These are phyloP conservation scores for Colletotrichum limetticola DNA, from an alignment of 2,329 filamentous ascomycete genomes.

Conservation along the genomic window DNA sequence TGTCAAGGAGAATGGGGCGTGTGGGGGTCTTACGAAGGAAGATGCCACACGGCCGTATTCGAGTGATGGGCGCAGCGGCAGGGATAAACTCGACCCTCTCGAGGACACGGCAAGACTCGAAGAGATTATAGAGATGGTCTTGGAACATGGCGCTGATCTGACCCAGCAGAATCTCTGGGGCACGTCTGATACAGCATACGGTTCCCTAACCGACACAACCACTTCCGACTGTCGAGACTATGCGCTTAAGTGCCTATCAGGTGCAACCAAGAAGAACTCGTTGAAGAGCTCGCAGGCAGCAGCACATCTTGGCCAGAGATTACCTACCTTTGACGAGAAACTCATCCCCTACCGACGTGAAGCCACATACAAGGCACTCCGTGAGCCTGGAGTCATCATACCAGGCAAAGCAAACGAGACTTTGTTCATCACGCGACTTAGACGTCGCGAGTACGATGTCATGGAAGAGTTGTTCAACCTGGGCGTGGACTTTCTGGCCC, in stretches of 20 bases:
- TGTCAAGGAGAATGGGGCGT: neutral
- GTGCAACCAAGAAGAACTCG: neutral
- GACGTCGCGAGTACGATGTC: slow-evolving; percentile 37
- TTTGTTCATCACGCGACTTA: slow-evolving; percentile 17
- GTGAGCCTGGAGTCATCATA: slow-evolving; percentile 13
- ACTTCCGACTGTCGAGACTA: neutral
- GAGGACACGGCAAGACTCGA: slow-evolving; percentile 33
- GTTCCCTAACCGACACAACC: neutral
- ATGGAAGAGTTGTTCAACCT: slow-evolving; percentile 36
- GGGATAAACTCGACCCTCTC: neutral
- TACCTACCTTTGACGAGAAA: neutral
- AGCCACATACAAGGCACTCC: slow-evolving; percentile 18
- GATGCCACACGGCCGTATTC: neutral
- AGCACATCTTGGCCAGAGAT: neutral
- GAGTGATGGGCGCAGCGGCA: neutral
- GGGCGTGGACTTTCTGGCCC: slow-evolving; percentile 32
- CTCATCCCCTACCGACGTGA: neutral
- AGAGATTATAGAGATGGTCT: slow-evolving; percentile 40
- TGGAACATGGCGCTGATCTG: slow-evolving; percentile 30
- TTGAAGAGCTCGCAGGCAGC: neutral
- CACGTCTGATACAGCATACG: neutral
- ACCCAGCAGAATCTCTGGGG: neutral
- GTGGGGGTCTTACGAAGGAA: neutral
- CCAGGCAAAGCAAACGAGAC: neutral
- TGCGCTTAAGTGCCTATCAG: neutral